These are phyloP conservation scores for Camelina hispida DNA, from an alignment of 345 rosid species.

Conservation along the genomic window DNA sequence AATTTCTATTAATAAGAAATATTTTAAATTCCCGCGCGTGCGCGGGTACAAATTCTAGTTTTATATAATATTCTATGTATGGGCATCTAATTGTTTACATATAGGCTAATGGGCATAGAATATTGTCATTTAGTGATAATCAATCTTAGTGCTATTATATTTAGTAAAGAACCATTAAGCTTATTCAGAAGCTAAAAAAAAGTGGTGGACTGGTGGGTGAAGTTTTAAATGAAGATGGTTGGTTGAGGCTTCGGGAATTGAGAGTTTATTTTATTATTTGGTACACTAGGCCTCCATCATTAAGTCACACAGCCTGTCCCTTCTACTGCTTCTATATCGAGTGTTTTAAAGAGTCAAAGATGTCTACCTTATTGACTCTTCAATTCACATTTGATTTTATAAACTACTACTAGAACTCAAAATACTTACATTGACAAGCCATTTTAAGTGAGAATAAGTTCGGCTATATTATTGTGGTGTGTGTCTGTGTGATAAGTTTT, in stretches of 20 bases:
- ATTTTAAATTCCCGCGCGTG: no score
- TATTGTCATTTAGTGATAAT: background rate
- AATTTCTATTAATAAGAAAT: no score
- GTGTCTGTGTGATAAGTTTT: constrained; percentile 3
- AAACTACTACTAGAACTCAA: background rate
- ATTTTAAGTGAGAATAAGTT: background rate
- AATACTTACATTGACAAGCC: background rate
- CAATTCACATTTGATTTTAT: constrained; percentile 14
- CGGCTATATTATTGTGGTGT: background rate
- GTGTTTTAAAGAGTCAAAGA: constrained; percentile 33
- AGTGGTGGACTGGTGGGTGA: constrained; percentile 28
- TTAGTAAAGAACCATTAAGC: background rate
- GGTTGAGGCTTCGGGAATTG: constrained; percentile 41
- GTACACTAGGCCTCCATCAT: background rate
- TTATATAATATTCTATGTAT: no score
- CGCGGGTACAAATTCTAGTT: no score
- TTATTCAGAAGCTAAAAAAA: background rate
- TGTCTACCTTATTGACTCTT: constrained; percentile 18
- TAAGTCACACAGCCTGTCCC: constrained; percentile 36
- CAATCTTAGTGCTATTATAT: background rate
- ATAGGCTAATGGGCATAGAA: background rate
- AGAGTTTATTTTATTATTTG: background rate
- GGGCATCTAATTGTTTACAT: no score
- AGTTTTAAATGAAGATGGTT: constrained; percentile 37
- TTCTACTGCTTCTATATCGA: background rate